Base-by-base conservation (phyloP, 805 yeast genomes). In the Starmerella sp. region DNA sequence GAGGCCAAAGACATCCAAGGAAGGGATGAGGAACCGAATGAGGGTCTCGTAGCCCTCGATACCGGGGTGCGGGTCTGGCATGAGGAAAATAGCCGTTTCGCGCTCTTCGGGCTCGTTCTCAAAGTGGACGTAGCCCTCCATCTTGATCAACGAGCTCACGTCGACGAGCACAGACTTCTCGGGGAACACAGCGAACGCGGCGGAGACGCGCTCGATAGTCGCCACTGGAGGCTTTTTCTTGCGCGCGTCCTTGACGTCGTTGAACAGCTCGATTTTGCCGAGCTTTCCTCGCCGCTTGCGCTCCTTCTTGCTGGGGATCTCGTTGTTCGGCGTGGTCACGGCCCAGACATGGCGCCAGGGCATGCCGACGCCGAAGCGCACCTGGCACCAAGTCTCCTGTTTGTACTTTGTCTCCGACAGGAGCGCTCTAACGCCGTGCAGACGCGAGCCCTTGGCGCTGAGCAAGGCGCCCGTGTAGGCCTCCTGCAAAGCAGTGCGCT, bases 331-430 rank as follows among this genome's bases (percentile, higher is more conserved):
- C 72, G 61, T 90, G 54, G 91, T 78, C 10, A 90, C 96, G 3
- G 95, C 91, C 73, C 79, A 93, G 66, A 96, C 91, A 56, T 95
- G 77, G 66, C 83, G 86, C 97, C 97, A 93, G 1, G 97, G 96
- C 95, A 88, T 87, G 29, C 98, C 98, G 9, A 93, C 79, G 17
- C 98, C 97, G 69, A 91, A 93, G 60, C 97, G 76, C 15, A 93
- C 95, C 67, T 89, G 79, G 44, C 85, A 89, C 97, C 96, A 91
- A 64, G 90, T 96, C 68, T 87, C 96, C 65, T 88, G 93, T 56
- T 79, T 80, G 66, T 81, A 86, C 65, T 91, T 83, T 17, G 93
- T 83, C 60, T 86, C 95, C 0, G 95, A 84, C 55, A 93, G 74
- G 46, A 93, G 75, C 14, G 91, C 84, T 57, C 86, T 79, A 58